Percentiles rank a stretch among this genome's conserved stretches.
Evolutionary conservation across 2,329 filamentous ascomycete species (phyloP).

Genomic region (Epichloe bromicola): DNA sequence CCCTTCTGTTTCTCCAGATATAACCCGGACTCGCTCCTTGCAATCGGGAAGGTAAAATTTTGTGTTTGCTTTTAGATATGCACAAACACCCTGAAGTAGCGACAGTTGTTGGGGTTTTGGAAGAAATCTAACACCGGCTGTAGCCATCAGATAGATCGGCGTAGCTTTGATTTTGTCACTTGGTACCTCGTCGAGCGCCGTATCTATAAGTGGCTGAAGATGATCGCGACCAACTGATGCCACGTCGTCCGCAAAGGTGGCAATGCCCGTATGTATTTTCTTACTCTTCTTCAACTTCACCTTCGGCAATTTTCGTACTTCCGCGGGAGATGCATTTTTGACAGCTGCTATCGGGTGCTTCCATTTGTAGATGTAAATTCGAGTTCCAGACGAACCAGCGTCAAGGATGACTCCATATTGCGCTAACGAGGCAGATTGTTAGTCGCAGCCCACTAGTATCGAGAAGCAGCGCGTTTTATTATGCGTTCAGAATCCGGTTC

Average conservation of each 20-base stretch:
- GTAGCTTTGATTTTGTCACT: slow-evolving; percentile 65
- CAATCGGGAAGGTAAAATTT: slow-evolving; percentile 85
- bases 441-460: neutral
- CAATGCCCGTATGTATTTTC: slow-evolving; percentile 89
- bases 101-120: slow-evolving; percentile 58
- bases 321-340: slow-evolving; percentile 32
- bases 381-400: slow-evolving; percentile 93
- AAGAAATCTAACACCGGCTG: slow-evolving; percentile 84
- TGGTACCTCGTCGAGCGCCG: slow-evolving; percentile 70
- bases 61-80: slow-evolving; percentile 65
- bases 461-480: neutral
- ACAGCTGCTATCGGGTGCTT: slow-evolving; percentile 56
- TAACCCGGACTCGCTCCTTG: slow-evolving; percentile 79
- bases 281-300: slow-evolving; percentile 79
- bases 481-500: neutral
- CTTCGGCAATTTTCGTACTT: slow-evolving; percentile 56
- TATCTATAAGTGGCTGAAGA: slow-evolving; percentile 63
- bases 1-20: slow-evolving; percentile 88
- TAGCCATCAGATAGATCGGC: slow-evolving; percentile 89
- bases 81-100: slow-evolving; percentile 67
- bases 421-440: slow-evolving; percentile 22
- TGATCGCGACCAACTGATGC: slow-evolving; percentile 70
- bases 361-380: slow-evolving; percentile 92
- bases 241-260: slow-evolving; percentile 71
- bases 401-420: slow-evolving; percentile 92